Base-by-base conservation (phyloP, 2,329 filamentous ascomycete species). In the Curvularia sp. region DNA sequence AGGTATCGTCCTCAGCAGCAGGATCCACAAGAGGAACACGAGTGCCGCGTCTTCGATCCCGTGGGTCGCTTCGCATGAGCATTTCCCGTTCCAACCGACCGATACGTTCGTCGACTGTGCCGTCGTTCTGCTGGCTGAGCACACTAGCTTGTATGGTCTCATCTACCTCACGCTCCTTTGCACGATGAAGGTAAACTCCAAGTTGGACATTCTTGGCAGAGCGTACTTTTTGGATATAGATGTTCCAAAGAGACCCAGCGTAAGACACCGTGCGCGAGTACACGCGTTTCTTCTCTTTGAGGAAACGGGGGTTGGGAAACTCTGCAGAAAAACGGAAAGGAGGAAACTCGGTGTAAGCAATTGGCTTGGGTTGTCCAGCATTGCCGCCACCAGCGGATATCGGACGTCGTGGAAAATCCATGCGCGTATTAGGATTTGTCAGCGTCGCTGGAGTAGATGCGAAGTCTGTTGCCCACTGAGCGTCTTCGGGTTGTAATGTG, bases 261-360 rank as follows among this genome's bases (percentile, higher is more conserved):
- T 87, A 87, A 65, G 85, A 86, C 5, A 86, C 83, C 2, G 84
- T 86, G 31, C 83, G 80, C 10, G 82, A 84, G 68, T 86, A 86
- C 8, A 86, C 82, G 0, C 84, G 77, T 69, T 86, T 86, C 75
- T 84, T 85, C 67, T 86, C 84, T 58, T 86, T 86, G 24, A 86
- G 74, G 6, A 82, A 78, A 15, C 82, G 78, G 1, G 85, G 83
- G 60, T 84, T 84, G 0, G 83, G 83, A 52, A 87, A 86, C 58
- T 86, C 84, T 13, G 82, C 84, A 10, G 83, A 81, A 61, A 87
- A 87, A 24, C 85, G 79, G 70, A 87, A 86, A 0, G 85, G 85
- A 20, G 85, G 84, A 55, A 83, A 85, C 52, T 84, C 78, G 9
- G 83, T 84, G 64, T 82, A 87, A 4, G 77, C 75, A 24, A 82